Evolutionary conservation across 2,329 filamentous ascomycete genomes (phyloP).

Genomic region (Sclerotiophoma versabilis): DNA sequence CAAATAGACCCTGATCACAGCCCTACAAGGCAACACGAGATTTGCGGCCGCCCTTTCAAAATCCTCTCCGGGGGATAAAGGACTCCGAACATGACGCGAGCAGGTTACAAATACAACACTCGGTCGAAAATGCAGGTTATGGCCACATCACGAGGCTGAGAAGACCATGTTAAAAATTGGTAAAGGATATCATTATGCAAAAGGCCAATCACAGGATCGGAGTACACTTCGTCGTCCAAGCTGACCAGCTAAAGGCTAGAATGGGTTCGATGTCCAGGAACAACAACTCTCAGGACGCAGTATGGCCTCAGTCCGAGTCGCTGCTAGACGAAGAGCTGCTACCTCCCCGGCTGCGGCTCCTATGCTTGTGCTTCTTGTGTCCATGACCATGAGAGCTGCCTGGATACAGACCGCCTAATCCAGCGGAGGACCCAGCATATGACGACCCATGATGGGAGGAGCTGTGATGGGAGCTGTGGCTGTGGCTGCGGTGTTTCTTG

Average conservation of each 20-base stretch:
- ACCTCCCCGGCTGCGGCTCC: slow-evolving; percentile 42
- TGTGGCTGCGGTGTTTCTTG: slow-evolving; percentile 40
- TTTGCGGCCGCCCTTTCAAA: slow-evolving; percentile 9
- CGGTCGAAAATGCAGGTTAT: background rate
- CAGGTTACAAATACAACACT: background rate
- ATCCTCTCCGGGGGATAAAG: background rate
- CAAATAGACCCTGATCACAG: slow-evolving; percentile 5
- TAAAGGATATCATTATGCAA: slow-evolving; percentile 6
- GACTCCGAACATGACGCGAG: background rate
- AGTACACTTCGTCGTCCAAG: background rate
- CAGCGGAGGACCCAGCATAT: slow-evolving; percentile 44
- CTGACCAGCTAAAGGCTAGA: background rate
- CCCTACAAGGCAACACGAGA: background rate
- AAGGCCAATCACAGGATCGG: background rate
- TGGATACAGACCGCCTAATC: slow-evolving; percentile 45
- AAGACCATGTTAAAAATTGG: too few relatives aligned
- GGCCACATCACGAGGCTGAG: background rate
- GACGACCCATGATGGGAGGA: slow-evolving; percentile 37
- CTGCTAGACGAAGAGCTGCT: slow-evolving; percentile 44
- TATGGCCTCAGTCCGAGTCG: slow-evolving; percentile 43
- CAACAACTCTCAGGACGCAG: background rate
- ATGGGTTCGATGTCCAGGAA: background rate
- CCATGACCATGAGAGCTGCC: slow-evolving; percentile 31
- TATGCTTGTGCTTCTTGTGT: slow-evolving; percentile 42
- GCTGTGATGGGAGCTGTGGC: slow-evolving; percentile 36